Base-by-base conservation (phyloP, 805 yeast genomes). In the Ogataea ganodermae region DNA sequence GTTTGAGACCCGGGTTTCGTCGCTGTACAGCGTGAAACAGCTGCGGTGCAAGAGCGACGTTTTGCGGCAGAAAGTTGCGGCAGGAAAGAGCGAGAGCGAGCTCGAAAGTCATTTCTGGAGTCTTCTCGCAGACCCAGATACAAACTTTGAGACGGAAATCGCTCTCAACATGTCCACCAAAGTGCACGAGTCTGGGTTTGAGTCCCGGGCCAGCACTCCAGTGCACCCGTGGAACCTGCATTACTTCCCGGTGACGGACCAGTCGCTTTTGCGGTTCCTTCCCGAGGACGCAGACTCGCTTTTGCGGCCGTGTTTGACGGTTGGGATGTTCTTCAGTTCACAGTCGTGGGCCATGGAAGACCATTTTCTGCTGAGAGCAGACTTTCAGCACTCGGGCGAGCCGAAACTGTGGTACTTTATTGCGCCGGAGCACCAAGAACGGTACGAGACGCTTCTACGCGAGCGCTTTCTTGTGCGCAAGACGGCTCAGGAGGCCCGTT, bases 321-420 rank as follows among this genome's bases (percentile, higher is more conserved):
- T 82, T 9, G 80, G 79, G 1, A 76, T 77, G 79, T 66, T 80
- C 2, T 78, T 75, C 51, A 73, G 84, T 42, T 65, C 78, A 2
- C 75, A 75, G 43, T 72, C 78, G 36, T 85, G 89, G 89, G 62
- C 65, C 17, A 62, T 74, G 45, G 86, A 80, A 53, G 90, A 84
- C 52, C 85, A 80, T 50, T 79, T 77, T 61, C 61, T 84, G 2
- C 80, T 80, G 36, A 58, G 69, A 9, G 66, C 75, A 23, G 81
- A 79, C 57, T 83, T 74, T 51, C 78, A 74, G 38, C 81, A 80
- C 52, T 53, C 71, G 41, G 91, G 90, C 2, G 76, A 77, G 6
- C 57, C 70, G 12, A 78, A 75, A 57, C 57, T 77, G 16, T 82
- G 89, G 87, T 83, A 80, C 51, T 74, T 82, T 46, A 72, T 85